Evolutionary conservation across 139 green algal genomes (phyloP), one percentile per base, ranked within the genome.

Genomic region (Tetradesmus lagerheimii): DNA sequence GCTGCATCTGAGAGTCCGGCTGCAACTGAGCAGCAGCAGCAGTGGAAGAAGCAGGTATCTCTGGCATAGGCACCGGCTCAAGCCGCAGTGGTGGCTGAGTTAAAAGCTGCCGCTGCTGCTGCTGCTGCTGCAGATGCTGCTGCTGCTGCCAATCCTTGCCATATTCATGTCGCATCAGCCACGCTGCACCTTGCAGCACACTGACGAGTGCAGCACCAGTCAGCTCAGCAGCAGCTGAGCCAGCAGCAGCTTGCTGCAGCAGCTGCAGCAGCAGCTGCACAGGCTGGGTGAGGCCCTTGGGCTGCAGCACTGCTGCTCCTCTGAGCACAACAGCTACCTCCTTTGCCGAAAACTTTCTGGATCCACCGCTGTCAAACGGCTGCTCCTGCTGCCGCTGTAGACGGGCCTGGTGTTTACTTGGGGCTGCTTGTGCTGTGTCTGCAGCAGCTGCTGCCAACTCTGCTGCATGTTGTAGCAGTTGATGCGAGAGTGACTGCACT

Each of bases 111-210:
- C 9, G 20, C 18, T 83, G 38, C 34, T 31, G 18, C 16, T 83
- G 37, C 34, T 83, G 27, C 37, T 83, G 78, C 78, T 64, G 41
- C 75, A 64, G 78, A 12, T 50, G 38, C 23, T 84, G 78, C 78
- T 84, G 78, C 39, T 53, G 41, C 39, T 57, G 78, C 39, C 37
- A 53, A 5, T 84, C 25, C 39, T 35, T 8, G 9, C 31, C 11
- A 4, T 38, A 38, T 8, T 35, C n/a, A n/a, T 78, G 67, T n/a
- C 39, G 67, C n/a, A 78, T n/a, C 31, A 78, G 67, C 67, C 67
- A 78, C 18, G 67, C 67, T 18, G 67, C 67, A 3, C 67, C 67
- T n/a, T 39, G 67, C 29, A 78, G 67, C 67, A 78, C 11, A 9
- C 20, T 37, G n/a, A 78, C n/a, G n/a, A 78, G n/a, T 9, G n/a